Evolutionary conservation across 2,329 filamentous ascomycete species (phyloP), one percentile per base, ranked within the genome.

Genomic region (Curvularia lunata): DNA sequence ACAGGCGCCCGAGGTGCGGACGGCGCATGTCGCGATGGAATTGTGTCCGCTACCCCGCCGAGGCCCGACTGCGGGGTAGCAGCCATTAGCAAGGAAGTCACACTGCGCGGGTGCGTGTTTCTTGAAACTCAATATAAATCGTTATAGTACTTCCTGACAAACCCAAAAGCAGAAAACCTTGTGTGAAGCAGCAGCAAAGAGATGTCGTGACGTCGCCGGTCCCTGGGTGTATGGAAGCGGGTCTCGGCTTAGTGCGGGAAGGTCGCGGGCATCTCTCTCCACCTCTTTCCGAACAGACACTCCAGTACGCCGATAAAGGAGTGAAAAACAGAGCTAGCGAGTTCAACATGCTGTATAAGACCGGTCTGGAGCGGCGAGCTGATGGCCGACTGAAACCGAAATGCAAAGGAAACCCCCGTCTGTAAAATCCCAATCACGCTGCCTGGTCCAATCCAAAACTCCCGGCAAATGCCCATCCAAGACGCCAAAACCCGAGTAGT

Each of bases 61-160:
- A 70, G 65, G 64, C 61, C 60, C 49, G 54, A 59, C 43, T 60
- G 67, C 60, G 66, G 65, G 65, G 65, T 65, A 68, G 38, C 45
- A 38, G 52, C 48, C 43, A 59, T 43, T 47, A 43, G 32, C 34
- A 41, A 54, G 18, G 23, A 28, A 45, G 49, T 48, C 37, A 56
- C 53, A 52, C 58, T 58, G 60, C 49, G 60, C 63, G 53, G 51
- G 56, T 34, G 46, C 48, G 37, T 42, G 46, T 56, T 42, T 51
- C 18, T 5, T 23, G 8, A 40, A 40, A 43, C 32, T 49, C 34
- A 13, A 38, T 27, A 28, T 37, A 27, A 21, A 40, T 37, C 32
- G 30, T 13, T 48, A 43, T 48, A 34, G 12, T 28, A n/a, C 12
- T 37, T 3, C 13, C 43, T 23, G 47, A 56, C n/a, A 30, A 2